Evolutionary conservation across 768 basidiomycete species (phyloP).

Genomic region (Suillus decipiens): DNA sequence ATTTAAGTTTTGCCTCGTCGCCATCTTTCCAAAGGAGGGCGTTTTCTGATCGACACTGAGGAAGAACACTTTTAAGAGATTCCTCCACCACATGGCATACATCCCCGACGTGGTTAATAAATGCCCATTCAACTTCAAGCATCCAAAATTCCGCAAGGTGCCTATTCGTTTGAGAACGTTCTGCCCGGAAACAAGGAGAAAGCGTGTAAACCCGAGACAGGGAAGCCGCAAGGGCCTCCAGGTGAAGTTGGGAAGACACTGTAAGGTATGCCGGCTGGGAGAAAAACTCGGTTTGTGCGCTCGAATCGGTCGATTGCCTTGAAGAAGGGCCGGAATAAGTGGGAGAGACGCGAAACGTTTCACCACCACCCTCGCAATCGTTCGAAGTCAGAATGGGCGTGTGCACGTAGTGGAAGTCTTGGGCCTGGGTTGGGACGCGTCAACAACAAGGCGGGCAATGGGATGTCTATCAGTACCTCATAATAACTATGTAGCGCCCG

Average conservation of each 20-base stretch:
- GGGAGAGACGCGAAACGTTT: conserved; percentile 74
- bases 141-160: conserved; percentile 99
- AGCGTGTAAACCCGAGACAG: conserved; percentile 88
- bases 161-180: conserved; percentile 82
- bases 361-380: conserved; percentile 96
- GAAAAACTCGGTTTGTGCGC: conserved; percentile 63
- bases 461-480: conserved; percentile 47
- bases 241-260: conserved; percentile 94
- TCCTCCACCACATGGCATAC: conserved; percentile 61
- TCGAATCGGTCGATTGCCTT: conserved; percentile 14
- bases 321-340: conserved; percentile 28
- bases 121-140: conserved; percentile 94
- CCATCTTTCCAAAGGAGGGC: conserved; percentile 42
- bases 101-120: conserved; percentile 45
- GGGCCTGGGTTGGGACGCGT: conserved; percentile 45
- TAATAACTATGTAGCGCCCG: conserved; percentile 67
- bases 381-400: conserved; percentile 88
- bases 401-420: conserved; percentile 77
- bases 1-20: conserved; percentile 35
- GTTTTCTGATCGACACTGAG: conserved; percentile 26
- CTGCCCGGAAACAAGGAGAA: conserved; percentile 93
- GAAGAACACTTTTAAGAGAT: conserved; percentile 44
- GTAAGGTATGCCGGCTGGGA: conserved; percentile 79
- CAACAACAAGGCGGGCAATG: conserved; percentile 15
- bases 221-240: conserved; percentile 82